Evolutionary conservation across 306 rosid species (phyloP).

Genomic region (Cyamopsis tetragonoloba): DNA sequence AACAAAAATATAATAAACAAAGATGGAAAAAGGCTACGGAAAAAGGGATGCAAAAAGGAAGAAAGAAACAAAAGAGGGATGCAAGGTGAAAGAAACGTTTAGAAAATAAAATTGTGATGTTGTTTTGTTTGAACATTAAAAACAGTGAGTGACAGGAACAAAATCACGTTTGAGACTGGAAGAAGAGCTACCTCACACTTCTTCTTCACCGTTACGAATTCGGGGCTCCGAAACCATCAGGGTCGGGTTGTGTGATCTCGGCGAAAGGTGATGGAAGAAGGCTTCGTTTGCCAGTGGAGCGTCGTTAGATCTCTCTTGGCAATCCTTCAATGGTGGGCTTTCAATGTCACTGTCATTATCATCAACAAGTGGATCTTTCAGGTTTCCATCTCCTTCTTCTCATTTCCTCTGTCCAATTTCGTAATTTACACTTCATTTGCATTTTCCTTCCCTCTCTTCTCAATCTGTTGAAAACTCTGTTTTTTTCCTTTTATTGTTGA

Average conservation of each 20-base stretch:
- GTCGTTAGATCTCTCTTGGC: conserved; percentile 77
- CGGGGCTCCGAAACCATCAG: not conserved
- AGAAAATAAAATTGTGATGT: too few species aligned
- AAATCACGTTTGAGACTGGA: not conserved
- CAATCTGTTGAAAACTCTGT: not conserved
- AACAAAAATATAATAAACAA: not conserved
- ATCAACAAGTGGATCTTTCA: conserved; percentile 99
- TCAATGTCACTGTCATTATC: conserved; percentile 89
- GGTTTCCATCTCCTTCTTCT: conserved; percentile 30
- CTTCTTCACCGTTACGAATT: not conserved
- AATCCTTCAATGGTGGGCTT: conserved; percentile 90
- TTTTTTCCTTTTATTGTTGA: not conserved
- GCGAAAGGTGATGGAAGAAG: conserved; percentile 60
- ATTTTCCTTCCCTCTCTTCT: not conserved
- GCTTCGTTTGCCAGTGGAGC: conserved; percentile 72
- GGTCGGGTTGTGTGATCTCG: conserved; percentile 14
- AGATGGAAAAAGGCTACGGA: not conserved
- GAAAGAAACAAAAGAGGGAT: not conserved
- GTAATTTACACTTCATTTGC: not conserved
- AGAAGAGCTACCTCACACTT: not conserved
- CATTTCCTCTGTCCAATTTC: not conserved
- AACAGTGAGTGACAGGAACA: not conserved
- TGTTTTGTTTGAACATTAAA: not conserved
- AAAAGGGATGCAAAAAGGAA: not conserved
- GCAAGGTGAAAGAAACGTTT: not conserved